Base-by-base conservation (phyloP, 495 filamentous ascomycete genomes). In the Penicillium nucicola region DNA sequence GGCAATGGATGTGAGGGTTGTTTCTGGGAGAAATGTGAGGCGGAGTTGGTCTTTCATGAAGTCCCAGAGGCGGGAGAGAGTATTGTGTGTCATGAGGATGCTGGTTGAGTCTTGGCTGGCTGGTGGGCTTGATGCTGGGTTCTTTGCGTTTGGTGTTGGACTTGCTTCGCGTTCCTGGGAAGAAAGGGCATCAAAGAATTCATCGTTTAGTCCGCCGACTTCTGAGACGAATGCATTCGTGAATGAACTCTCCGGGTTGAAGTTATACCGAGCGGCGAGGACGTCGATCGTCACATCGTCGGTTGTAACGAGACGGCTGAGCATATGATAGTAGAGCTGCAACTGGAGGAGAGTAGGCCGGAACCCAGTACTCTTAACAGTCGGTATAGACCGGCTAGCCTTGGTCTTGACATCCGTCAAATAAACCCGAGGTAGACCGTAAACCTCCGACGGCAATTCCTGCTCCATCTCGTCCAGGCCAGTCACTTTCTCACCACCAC, bases 321-420 rank as follows among this genome's bases (percentile, higher is more conserved):
- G 77, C 42, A 97, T 83, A n/a, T 84, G 84, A 57, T 90, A 90
- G 61, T 98, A 98, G 1, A 97, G 71, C 70, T 95, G 91, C 7
- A 98, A 74, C 66, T 98, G 93, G 44, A 96, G 84, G 43, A 83
- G 74, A 0, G 93, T 89, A 0, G 84, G 87, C 10, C 87, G 84
- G 15, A 90, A 81, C n/a, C 84, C 80, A 1, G 83, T 71, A 22
- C 79, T 83, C 17, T 77, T 74, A 33, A 75, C 69, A 19, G 75
- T 77, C 0, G 92, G 92, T 1, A 89, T 52, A 11, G 77, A 77
- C 11, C 74, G 72, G 34, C 74, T 78, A 7, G 65, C 77, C 38
- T 91, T 81, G 1, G 95, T 97, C 65, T 98, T 98, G 45, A 93
- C 82, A 57, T 98, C 93, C 6, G 84, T 87, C 42, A 98, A 68